Base-by-base conservation (phyloP, 176 grass and related monocot species). In the Oropetium thomaeum region DNA sequence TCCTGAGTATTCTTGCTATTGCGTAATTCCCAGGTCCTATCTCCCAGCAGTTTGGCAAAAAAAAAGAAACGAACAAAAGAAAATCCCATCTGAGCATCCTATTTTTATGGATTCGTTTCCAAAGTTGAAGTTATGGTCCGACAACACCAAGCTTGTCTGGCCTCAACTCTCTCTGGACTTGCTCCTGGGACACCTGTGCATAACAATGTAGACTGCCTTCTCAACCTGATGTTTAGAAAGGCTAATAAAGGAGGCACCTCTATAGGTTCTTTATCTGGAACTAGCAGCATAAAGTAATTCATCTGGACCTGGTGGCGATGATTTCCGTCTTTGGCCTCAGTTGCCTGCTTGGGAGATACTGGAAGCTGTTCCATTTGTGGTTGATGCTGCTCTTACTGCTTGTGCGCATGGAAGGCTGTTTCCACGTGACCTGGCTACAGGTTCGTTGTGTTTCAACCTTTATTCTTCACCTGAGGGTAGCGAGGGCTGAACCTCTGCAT, bases 131-230 rank as follows among this genome's bases (percentile, higher is more conserved):
- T 67, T 87, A 49, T 99, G 96, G 96, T 92, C 39, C 76, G 79
- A 68, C 96, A 95, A 52, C 91, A 99, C 75, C 96, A 99, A 85
- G 96, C 96, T 86, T 99, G 96, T 82, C 77, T 99, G 71, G 96
- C 96, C 31, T 99, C 96, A 69, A 95, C 96, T 69, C 91, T 99
- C 74, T 95, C 88, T 76, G 96, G 96, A 45, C 86, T 95, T 72
- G 86, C 88, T 68, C 86, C 92, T 76, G 91, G 89, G 14, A 92
- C 88, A 70, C 91, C 96, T 42, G 91, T 99, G 27, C 91, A 87
- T 76, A 86, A 92, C 76, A 99, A 84, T 70, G 91, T 92, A 57
- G 89, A 99, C 31, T 78, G 69, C 58, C 88, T 99, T 95, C 83
- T 99, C 53, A 94, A 88, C 62, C 85, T 92, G 82, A 99, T 99